Base-by-base conservation (phyloP, 805 yeast genomes). In the baker's yeast (Saccharomyces cerevisiae) region DNA sequence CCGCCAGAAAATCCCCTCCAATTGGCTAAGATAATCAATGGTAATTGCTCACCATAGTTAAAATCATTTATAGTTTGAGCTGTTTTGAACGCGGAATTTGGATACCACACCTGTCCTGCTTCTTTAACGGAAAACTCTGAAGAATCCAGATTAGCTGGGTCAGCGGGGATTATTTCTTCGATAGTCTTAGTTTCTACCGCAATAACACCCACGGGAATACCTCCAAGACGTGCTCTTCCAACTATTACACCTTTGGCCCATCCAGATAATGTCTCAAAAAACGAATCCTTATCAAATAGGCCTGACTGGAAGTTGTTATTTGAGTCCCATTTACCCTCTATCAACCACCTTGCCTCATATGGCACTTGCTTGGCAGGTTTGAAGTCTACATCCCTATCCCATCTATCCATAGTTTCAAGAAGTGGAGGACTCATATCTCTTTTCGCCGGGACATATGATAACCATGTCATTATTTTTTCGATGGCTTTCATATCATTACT, bases 1-100 rank as follows among this genome's bases (percentile, higher is more conserved):
- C 98, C 97, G 77, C 98, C 97, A 62, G 96, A 89, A 83, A 91
- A 91, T 67, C 98, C 98, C 83, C 98, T 87, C 98, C 98, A 91
- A 82, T 91, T 91, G 57, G 97, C 97, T 64, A 91, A 76, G 62
- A 91, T 89, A 94, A 91, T 87, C 73, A 91, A 78, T 58, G 98
- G 98, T 68, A 91, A 79, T 73, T 89, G 90, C 73, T 91, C 98
- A 78, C 98, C 98, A 68, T 88, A 76, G 80, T 91, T 91, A 83
- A 91, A 91, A 70, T 91, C 97, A 61, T 85, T 86, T 65, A 91
- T 91, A 28, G 97, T 97, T 76, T 92, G 97, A 3, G 98, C 96
- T 50, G 98, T 91, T 82, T 91, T 91, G 81, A 87, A 91, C 24
- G 98, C 97, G 58, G 96, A 87, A 78, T 91, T 91, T 63, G 98